Conservation (phyloP, 1,284 basidiomycete species). For the Melanopsichium pennsylvanicum region DNA sequence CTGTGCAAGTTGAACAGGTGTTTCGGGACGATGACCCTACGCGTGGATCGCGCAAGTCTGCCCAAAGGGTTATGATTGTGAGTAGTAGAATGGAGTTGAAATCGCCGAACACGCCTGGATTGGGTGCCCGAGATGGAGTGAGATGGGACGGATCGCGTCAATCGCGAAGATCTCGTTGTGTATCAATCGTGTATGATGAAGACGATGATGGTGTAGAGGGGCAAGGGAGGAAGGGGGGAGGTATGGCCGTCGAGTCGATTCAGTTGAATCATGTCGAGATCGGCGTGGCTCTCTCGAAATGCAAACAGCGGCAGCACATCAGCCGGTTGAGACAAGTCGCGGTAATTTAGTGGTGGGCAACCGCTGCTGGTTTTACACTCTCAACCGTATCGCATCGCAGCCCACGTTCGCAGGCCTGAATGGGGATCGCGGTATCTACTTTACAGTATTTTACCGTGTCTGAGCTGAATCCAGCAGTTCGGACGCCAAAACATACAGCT, state of each 20-base stretch:
- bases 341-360: not conserved
- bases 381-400: too few species aligned
- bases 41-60: constrained; percentile 52
- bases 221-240: not conserved
- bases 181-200: constrained; percentile 16
- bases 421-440: too few species aligned
- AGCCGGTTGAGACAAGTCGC: not conserved
- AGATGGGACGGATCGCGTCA: constrained; percentile 41
- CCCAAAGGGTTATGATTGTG: constrained; percentile 1
- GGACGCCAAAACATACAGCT: too few species aligned
- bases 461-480: too few species aligned
- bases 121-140: constrained; percentile 52
- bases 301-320: constrained; percentile 14
- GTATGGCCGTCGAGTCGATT: too few species aligned
- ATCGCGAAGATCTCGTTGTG: constrained; percentile 41
- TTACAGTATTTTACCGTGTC: too few species aligned
- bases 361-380: too few species aligned
- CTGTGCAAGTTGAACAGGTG: constrained; percentile 16
- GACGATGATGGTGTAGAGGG: constrained; percentile 15
- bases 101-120: constrained; percentile 54
- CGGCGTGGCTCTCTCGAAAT: not conserved
- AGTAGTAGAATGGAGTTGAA: not conserved
- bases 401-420: constrained; percentile 15
- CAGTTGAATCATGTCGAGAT: constrained; percentile 1
- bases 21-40: constrained; percentile 29